These are phyloP conservation scores for Magnolia sinica DNA, from an alignment of 164 flowering plant species.

Conservation along the genomic window DNA sequence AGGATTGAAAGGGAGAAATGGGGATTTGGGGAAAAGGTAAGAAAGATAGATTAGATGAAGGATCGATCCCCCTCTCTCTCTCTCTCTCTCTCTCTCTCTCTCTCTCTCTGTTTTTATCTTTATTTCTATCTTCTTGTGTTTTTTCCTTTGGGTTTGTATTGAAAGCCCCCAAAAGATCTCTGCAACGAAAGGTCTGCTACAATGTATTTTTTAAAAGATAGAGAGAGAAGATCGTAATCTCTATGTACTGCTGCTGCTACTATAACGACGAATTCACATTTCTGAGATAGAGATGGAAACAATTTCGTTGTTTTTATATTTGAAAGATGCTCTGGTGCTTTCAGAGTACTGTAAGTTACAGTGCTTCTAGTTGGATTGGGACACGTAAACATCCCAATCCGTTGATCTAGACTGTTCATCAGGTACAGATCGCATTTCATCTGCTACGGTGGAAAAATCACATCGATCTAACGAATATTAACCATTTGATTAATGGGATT, in stretches of 20 bases:
- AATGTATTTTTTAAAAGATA: not conserved
- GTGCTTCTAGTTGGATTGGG: not conserved
- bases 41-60: conserved; percentile 16
- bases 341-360: not conserved
- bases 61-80: conserved; percentile 7
- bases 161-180: conserved; percentile 17
- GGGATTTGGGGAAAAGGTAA: not conserved
- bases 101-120: not conserved
- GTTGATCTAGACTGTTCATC: no score
- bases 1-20: conserved; percentile 10
- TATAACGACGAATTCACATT: not conserved
- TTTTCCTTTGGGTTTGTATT: not conserved
- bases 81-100: conserved; percentile 7
- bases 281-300: no score
- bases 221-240: not conserved
- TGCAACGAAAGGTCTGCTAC: conserved; percentile 6
- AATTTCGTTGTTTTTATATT: not conserved
- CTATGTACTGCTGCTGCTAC: not conserved
- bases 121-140: not conserved
- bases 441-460: no score
- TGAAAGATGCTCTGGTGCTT: not conserved
- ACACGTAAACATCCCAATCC: no score
- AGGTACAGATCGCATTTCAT: no score
- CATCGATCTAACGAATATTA: no score
- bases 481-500: no score